phyloP scores from a whole-genome alignment of 1,284 basidiomycete genomes.

The Volvariella surrecta region DNA sequence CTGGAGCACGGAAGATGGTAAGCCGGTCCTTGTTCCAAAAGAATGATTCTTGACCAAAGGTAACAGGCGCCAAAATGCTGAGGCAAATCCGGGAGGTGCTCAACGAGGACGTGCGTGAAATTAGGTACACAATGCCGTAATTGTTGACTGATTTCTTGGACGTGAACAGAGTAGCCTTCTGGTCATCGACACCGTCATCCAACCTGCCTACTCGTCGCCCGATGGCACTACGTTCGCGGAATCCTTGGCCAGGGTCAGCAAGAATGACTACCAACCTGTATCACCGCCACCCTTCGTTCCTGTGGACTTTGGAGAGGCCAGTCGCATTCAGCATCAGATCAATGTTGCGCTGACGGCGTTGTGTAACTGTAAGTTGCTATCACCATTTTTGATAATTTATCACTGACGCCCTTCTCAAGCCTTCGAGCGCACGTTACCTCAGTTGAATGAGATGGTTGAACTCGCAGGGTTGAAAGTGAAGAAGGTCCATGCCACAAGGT shows the following conservation, averaged over 20 bases:
- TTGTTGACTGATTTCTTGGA: background rate
- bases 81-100: constrained; percentile 23
- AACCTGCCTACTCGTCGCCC: constrained; percentile 19
- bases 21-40: background rate
- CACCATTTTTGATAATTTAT: background rate
- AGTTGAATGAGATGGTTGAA: constrained; percentile 25
- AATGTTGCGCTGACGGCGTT: constrained; percentile 25
- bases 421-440: constrained; percentile 25
- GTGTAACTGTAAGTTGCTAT: constrained; percentile 20
- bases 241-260: constrained; percentile 18
- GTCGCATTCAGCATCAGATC: constrained; percentile 24
- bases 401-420: constrained; percentile 12
- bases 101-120: constrained; percentile 18
- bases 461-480: constrained; percentile 23
- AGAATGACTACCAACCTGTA: constrained; percentile 21
- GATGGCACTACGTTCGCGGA: constrained; percentile 18
- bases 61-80: constrained; percentile 22
- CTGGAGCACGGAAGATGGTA: constrained; percentile 25
- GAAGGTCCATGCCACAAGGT: constrained; percentile 24
- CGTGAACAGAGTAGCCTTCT: constrained; percentile 20
- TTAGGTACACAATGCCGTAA: background rate
- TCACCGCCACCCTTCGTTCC: constrained; percentile 23
- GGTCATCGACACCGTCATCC: constrained; percentile 25
- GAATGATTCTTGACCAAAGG: background rate
- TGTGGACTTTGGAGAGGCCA: constrained; percentile 25